Conservation (phyloP, 208 protist genomes). For the Trypanosoma mega region DNA sequence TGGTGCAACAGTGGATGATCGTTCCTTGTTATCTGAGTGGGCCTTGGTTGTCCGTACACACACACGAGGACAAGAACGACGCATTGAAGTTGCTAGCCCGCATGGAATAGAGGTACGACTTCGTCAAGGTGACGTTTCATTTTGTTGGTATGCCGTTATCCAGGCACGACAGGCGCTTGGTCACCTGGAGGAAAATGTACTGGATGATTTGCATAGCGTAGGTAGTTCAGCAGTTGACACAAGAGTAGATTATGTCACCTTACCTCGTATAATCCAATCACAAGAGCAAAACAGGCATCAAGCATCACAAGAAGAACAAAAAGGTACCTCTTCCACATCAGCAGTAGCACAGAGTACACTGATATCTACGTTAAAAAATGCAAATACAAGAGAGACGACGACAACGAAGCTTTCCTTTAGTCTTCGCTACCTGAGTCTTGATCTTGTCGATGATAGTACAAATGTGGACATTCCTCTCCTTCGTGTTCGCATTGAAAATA, state of each 20-base stretch:
- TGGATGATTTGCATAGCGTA: conserved; percentile 22
- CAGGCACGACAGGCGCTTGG: conserved; percentile 41
- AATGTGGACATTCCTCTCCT: conserved; percentile 38
- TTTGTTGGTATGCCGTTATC: conserved; percentile 31
- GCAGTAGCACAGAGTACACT: background rate
- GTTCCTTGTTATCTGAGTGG: conserved; percentile 33
- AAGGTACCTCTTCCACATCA: background rate
- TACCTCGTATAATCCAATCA: no score
- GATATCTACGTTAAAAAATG: background rate
- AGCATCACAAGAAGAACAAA: conserved; percentile 9
- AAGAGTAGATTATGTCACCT: no score
- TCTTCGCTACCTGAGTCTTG: conserved; percentile 32
- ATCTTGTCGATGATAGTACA: conserved; percentile 48
- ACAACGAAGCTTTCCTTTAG: conserved; percentile 12
- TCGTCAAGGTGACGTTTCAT: conserved; percentile 49
- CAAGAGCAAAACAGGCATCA: background rate
- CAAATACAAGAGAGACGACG: no score
- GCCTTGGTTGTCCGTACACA: conserved; percentile 17
- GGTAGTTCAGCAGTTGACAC: no score
- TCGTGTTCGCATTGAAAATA: conserved; percentile 31
- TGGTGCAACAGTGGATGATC: conserved; percentile 17
- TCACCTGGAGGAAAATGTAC: conserved; percentile 34
- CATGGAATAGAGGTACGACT: conserved; percentile 46
- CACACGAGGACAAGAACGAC: background rate
- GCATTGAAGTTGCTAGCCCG: conserved; percentile 28